Conservation (phyloP, 78 protist species). For the Mastigamoeba balamuthi region DNA sequence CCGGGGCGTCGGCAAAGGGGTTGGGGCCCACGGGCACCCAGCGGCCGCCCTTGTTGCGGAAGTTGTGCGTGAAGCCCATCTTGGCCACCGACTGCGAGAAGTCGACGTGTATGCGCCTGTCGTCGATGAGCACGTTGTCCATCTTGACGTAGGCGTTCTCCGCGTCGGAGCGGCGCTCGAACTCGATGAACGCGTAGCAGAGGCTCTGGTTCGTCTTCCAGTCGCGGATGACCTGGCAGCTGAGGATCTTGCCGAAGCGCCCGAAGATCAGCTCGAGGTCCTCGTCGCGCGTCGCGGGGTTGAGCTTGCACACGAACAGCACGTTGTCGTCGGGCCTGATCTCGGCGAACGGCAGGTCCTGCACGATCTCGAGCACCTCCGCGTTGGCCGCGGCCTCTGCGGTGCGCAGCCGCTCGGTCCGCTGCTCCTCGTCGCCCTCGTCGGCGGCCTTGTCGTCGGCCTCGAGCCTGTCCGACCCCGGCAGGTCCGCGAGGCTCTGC, state of each 20-base stretch:
- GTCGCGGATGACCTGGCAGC: conserved; percentile 81
- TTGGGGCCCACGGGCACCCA: too few relatives aligned
- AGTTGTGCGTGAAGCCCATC: conserved; percentile 6
- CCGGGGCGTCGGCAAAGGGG: neutral
- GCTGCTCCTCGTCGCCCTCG: neutral
- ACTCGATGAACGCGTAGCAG: conserved; percentile 93
- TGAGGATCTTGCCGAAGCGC: conserved; percentile 72
- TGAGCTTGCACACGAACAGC: conserved; percentile 93
- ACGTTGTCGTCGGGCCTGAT: conserved; percentile 91
- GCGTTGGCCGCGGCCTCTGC: conserved; percentile 60
- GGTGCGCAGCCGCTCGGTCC: conserved; percentile 6
- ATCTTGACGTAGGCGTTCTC: conserved; percentile 87
- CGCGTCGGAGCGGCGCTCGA: conserved; percentile 38
- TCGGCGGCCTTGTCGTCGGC: conserved; percentile 35
- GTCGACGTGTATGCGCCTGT: conserved; percentile 93
- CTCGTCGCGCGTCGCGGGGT: conserved; percentile 81
- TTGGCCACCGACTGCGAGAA: conserved; percentile 82
- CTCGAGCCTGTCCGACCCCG: conserved; percentile 14
- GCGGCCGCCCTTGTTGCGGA: neutral
- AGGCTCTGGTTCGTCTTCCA: conserved; percentile 65
- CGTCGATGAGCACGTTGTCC: conserved; percentile 95
- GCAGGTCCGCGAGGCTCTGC: neutral
- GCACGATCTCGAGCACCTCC: conserved; percentile 75
- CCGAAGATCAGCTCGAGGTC: conserved; percentile 86
- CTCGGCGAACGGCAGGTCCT: conserved; percentile 88